Percentiles rank a stretch among this genome's conserved stretches.
Conservation (phyloP, 148 eudicot genomes). For the Rhododendron vialii region DNA sequence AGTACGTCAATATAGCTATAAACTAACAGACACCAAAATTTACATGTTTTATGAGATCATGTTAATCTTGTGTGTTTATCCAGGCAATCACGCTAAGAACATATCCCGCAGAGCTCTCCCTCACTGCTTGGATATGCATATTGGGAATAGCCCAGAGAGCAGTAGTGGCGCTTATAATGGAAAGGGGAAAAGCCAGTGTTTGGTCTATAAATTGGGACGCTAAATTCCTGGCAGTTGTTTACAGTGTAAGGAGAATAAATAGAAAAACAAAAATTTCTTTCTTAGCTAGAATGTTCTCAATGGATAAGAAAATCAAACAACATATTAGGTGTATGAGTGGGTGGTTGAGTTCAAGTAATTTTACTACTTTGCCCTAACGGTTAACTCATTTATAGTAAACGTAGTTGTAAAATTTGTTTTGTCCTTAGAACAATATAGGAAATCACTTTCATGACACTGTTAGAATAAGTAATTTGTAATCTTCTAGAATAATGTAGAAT, state of each 20-base stretch:
- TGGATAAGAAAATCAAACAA: neutral
- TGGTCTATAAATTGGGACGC: conserved; percentile 79
- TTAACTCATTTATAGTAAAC: neutral
- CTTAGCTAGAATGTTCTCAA: neutral
- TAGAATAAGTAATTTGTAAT: too few relatives aligned
- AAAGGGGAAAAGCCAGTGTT: conserved; percentile 54
- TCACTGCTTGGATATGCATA: conserved; percentile 88
- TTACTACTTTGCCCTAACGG: neutral
- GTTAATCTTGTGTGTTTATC: neutral
- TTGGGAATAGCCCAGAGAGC: conserved; percentile 72
- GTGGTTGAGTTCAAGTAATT: neutral
- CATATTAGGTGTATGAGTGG: neutral
- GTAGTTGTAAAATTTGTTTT: too few relatives aligned
- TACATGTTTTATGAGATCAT: neutral
- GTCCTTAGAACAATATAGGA: neutral
- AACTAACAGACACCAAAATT: neutral
- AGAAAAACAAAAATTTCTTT: neutral
- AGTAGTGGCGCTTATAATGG: conserved; percentile 68
- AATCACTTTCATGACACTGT: neutral
- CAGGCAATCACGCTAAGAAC: conserved; percentile 73
- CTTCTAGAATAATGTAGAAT: too few relatives aligned
- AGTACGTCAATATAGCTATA: conserved; percentile 10
- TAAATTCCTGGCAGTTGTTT: conserved; percentile 64
- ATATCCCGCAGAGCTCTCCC: conserved; percentile 79
- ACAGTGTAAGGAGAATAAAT: conserved; percentile 54